phyloP scores from a whole-genome alignment of 2,329 filamentous ascomycete species.

The Fusarium buharicum region DNA sequence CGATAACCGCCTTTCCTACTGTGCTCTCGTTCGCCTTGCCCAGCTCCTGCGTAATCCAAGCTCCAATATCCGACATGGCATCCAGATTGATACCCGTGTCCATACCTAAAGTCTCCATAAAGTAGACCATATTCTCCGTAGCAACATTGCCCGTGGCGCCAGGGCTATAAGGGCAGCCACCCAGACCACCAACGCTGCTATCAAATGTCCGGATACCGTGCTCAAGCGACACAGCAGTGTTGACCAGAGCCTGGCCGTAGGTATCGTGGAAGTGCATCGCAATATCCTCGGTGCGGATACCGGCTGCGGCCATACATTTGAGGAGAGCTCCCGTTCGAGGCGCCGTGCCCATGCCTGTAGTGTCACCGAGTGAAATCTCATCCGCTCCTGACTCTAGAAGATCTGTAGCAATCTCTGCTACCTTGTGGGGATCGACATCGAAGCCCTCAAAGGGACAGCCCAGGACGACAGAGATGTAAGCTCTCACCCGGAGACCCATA shows the following conservation, averaged over 20 bases:
- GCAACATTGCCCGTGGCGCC: conserved; percentile 88
- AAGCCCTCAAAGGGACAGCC: conserved; percentile 80
- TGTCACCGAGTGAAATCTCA: conserved; percentile 90
- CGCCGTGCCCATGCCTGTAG: conserved; percentile 89
- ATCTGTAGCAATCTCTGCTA: conserved; percentile 73
- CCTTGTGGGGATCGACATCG: conserved; percentile 70
- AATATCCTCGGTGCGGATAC: conserved; percentile 74
- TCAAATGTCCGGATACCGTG: conserved; percentile 84
- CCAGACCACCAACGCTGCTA: conserved; percentile 80
- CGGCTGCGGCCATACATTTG: conserved; percentile 71
- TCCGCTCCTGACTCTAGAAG: conserved; percentile 88
- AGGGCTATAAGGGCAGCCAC: conserved; percentile 86
- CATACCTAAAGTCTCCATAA: conserved; percentile 78
- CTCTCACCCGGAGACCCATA: conserved; percentile 74
- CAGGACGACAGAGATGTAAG: conserved; percentile 83
- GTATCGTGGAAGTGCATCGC: conserved; percentile 92
- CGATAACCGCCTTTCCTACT: conserved; percentile 73
- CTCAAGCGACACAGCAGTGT: conserved; percentile 79
- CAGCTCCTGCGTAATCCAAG: conserved; percentile 75
- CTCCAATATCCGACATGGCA: conserved; percentile 73
- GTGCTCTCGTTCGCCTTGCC: conserved; percentile 71
- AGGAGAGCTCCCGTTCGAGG: conserved; percentile 73
- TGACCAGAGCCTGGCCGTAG: conserved; percentile 86
- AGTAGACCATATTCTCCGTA: conserved; percentile 85
- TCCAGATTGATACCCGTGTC: conserved; percentile 78